Conservation (phyloP, 805 yeast species). For the Nakazawaea wickerhamii region DNA sequence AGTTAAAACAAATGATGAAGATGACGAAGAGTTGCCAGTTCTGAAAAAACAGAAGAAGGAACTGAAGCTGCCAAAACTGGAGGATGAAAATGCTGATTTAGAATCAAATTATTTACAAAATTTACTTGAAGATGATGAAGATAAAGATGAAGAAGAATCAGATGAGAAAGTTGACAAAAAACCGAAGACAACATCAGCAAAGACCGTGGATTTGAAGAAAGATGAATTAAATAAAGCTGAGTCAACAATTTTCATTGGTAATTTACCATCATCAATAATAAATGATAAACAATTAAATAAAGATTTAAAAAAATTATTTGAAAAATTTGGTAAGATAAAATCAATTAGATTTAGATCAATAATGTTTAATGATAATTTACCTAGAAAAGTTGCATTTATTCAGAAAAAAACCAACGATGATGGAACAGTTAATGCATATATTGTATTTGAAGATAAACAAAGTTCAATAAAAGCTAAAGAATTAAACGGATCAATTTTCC, state of each 20-base stretch:
- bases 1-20: constrained; percentile 24
- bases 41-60: too few species aligned
- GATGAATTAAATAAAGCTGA: constrained; percentile 79
- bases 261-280: constrained; percentile 62
- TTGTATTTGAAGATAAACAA: constrained; percentile 62
- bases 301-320: constrained; percentile 60
- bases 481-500: constrained; percentile 64
- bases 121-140: constrained; percentile 34
- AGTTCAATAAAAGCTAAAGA: constrained; percentile 40
- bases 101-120: constrained; percentile 52
- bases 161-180: constrained; percentile 18
- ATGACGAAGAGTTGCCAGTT: too few species aligned
- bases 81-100: constrained; percentile 39
- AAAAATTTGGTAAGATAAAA: constrained; percentile 47
- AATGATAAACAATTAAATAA: constrained; percentile 57
- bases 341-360: constrained; percentile 90
- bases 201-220: constrained; percentile 54
- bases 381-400: constrained; percentile 88
- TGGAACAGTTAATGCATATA: constrained; percentile 82
- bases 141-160: constrained; percentile 19
- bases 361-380: constrained; percentile 80
- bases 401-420: constrained; percentile 73
- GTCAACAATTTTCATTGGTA: constrained; percentile 84
- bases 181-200: constrained; percentile 32
- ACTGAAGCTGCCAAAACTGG: constrained; percentile 16